Evolutionary conservation across 2,329 filamentous ascomycete genomes (phyloP), one percentile per base, ranked within the genome.

Genomic region (Colletotrichum theobromicola): DNA sequence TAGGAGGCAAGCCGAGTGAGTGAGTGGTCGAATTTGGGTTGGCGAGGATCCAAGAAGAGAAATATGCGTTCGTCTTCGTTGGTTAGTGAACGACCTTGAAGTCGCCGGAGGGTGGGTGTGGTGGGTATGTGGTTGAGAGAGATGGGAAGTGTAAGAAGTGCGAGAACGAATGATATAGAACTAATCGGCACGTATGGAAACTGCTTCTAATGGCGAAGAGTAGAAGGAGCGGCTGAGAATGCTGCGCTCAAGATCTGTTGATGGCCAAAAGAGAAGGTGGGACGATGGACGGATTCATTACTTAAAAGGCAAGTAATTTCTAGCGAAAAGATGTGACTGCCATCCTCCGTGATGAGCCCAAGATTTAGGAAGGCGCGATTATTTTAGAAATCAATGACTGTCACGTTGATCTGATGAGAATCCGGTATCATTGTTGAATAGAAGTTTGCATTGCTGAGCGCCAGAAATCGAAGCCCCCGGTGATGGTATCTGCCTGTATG

Each of bases 401-500:
- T 50, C 42, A 46, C 42, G 42, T 21, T 50, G 1, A 21, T 50
- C 21, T 21, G n/a, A 6, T 21, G 10, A 21, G 42, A 50, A 50
- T 7, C 6, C 42, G 42, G 13, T 3, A 21, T 50, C n/a, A 7
- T 50, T 21, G 42, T 30, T 21, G 61, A 72, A 72, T 13, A 30
- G 28, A 70, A 32, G 60, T 57, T 71, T 66, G 61, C 32, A 62
- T 74, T 74, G 61, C 32, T 67, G 55, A 42, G 61, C 67, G 67
- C 61, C 67, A 66, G 55, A 62, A 46, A 71, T 57, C 32, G n/a
- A 64, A 64, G 67, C 30, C 57, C 30, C 53, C 61, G 37, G 61
- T 60, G 57, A 60, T 67, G 68, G 68, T 75, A 75, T 72, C 72
- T 72, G 57, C 63, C 62, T 37, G 57, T 72, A 72, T 67, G 53